phyloP scores from a whole-genome alignment of 441 rosid species.

The Pelargonium myrrhifolium region DNA sequence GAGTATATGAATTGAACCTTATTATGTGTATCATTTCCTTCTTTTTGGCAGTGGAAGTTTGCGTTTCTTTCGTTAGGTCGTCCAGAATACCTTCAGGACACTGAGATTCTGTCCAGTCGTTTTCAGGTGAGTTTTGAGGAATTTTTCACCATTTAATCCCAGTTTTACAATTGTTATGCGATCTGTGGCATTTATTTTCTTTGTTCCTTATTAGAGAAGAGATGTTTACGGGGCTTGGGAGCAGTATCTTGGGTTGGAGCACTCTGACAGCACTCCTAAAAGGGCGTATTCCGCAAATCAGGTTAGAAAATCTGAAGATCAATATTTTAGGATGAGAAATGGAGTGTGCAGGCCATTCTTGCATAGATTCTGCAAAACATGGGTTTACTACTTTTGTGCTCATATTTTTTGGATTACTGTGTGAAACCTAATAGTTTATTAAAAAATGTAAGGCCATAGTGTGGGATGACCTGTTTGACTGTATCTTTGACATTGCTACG shows the following conservation, averaged over 20 bases:
- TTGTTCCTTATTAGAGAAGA: slow-evolving; percentile 32
- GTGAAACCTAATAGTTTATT: background rate
- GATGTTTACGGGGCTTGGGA: slow-evolving; percentile 65
- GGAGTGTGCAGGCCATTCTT: background rate
- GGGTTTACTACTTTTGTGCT: background rate
- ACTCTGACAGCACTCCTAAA: slow-evolving; percentile 50
- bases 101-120: slow-evolving; percentile 48
- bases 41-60: slow-evolving; percentile 51
- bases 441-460: background rate
- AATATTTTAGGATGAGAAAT: slow-evolving; percentile 11
- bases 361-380: background rate
- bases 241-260: slow-evolving; percentile 69
- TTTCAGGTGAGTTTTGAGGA: slow-evolving; percentile 41
- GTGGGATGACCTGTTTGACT: background rate
- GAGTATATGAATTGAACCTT: background rate
- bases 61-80: slow-evolving; percentile 58
- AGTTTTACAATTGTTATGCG: background rate
- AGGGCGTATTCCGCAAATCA: slow-evolving; percentile 54
- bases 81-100: slow-evolving; percentile 57
- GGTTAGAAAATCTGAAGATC: slow-evolving; percentile 17
- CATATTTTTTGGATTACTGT: no score
- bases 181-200: background rate
- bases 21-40: background rate
- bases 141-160: background rate
- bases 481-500: background rate